A percentile compares a stretch with the other conserved stretches of the same genome.
phyloP scores from a whole-genome alignment of 1,284 basidiomycete genomes.

The Uromyces viciae-fabae region DNA sequence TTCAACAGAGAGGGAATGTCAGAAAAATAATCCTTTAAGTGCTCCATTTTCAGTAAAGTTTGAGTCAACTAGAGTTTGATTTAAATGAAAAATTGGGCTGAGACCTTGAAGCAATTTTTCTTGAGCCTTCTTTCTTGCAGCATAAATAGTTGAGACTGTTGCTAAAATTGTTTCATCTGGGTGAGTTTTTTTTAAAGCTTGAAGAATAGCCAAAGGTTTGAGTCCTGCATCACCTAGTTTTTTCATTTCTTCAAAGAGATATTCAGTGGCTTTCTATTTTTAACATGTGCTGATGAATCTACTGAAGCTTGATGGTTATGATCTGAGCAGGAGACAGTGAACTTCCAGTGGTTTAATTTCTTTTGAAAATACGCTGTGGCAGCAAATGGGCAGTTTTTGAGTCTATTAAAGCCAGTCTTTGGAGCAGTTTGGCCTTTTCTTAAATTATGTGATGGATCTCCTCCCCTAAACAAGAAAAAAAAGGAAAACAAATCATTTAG shows the following conservation, averaged over 20 bases:
- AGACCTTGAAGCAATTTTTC: neutral
- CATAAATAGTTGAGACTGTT: neutral
- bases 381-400: neutral
- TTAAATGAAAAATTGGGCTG: neutral
- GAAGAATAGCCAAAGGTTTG: neutral
- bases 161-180: neutral
- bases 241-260: neutral
- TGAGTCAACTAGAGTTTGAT: neutral
- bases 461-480: too few relatives aligned
- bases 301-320: too few relatives aligned
- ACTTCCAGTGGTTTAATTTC: neutral
- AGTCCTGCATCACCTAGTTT: neutral
- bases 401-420: too few relatives aligned
- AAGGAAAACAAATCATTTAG: too few relatives aligned
- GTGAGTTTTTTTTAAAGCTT: neutral
- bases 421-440: too few relatives aligned
- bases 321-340: neutral
- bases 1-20: neutral
- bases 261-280: too few relatives aligned
- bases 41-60: neutral
- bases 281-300: too few relatives aligned
- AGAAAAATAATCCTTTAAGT: neutral
- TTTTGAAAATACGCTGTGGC: neutral
- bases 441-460: too few relatives aligned
- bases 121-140: neutral